Conservation (phyloP, 2,329 filamentous ascomycete species). For the Phialophora expanda region DNA sequence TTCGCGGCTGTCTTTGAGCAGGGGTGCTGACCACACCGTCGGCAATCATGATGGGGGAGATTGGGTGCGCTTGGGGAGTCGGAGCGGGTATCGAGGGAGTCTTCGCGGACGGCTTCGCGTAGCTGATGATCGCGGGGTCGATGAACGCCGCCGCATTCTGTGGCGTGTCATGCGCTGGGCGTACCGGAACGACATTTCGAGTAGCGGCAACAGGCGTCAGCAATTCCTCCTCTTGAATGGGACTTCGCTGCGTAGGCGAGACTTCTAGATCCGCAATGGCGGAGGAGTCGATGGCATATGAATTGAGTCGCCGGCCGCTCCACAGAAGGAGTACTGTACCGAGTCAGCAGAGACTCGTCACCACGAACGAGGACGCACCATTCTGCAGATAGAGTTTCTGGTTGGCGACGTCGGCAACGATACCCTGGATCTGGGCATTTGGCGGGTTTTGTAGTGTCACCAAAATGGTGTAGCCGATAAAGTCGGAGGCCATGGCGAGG, state of each 20-base stretch:
- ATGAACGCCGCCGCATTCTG: constrained; percentile 58
- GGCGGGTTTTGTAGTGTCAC: constrained; percentile 72
- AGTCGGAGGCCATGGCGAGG: constrained; percentile 67
- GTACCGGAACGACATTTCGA: constrained; percentile 12
- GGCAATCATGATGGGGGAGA: constrained; percentile 43
- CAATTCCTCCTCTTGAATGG: constrained; percentile 32
- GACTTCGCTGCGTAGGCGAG: constrained; percentile 42
- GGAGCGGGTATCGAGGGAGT: constrained; percentile 20
- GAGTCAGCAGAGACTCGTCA: constrained; percentile 42
- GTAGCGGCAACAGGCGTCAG: constrained; percentile 29
- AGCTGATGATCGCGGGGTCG: constrained; percentile 83
- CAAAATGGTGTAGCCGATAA: constrained; percentile 76
- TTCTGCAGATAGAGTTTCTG: constrained; percentile 72
- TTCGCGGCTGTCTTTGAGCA: constrained; percentile 22
- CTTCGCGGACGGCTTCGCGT: constrained; percentile 49
- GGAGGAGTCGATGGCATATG: constrained; percentile 62
- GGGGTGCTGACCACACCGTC: constrained; percentile 40
- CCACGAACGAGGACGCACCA: constrained; percentile 58
- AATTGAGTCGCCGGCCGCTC: constrained; percentile 58
- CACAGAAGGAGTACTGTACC: constrained; percentile 53
- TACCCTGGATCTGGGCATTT: constrained; percentile 69
- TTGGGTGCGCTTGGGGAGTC: constrained; percentile 31
- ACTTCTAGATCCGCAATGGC: constrained; percentile 66
- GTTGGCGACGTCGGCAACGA: constrained; percentile 72
- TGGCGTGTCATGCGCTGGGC: constrained; percentile 27